These are phyloP conservation scores for Phytophthora pistaciae DNA, from an alignment of 352 stramenopile species.

Conservation along the genomic window DNA sequence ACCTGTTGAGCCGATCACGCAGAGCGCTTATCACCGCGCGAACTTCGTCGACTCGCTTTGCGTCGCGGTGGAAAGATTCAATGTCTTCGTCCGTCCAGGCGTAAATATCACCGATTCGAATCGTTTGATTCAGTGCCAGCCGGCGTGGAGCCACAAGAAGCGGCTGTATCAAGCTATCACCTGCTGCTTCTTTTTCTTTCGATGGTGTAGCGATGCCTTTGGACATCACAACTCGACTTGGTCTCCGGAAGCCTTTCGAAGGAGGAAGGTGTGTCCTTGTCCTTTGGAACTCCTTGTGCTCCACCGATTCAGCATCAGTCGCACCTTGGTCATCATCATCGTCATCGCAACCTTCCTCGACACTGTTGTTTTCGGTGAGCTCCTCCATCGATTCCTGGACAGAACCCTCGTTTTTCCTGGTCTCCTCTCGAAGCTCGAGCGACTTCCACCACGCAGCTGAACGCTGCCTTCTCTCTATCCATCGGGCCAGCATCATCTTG, in stretches of 20 bases:
- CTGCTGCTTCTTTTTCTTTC: background rate
- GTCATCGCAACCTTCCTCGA: background rate
- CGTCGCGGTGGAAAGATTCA: constrained; percentile 50
- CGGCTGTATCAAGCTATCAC: background rate
- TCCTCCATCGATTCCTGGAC: background rate
- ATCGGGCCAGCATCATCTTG: constrained; percentile 57
- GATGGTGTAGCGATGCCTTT: background rate
- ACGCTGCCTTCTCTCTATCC: constrained; percentile 41
- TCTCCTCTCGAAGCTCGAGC: constrained; percentile 16
- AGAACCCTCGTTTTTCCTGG: background rate
- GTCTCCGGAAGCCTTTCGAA: constrained; percentile 7
- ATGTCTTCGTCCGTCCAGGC: constrained; percentile 63
- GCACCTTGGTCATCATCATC: constrained; percentile 13
- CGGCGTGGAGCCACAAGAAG: background rate
- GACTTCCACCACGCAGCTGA: constrained; percentile 25
- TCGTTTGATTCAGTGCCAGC: background rate
- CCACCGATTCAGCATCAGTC: constrained; percentile 26
- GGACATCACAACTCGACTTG: constrained; percentile 10
- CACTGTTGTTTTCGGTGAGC: background rate
- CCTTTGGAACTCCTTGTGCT: constrained; percentile 14
- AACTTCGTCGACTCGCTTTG: constrained; percentile 52
- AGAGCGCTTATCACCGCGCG: constrained; percentile 40
- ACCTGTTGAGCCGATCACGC: constrained; percentile 38
- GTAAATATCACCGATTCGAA: constrained; percentile 46
- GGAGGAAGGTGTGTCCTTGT: background rate